Evolutionary conservation across 257 asterid genomes (phyloP).

Genomic region (Solanum acaule): DNA sequence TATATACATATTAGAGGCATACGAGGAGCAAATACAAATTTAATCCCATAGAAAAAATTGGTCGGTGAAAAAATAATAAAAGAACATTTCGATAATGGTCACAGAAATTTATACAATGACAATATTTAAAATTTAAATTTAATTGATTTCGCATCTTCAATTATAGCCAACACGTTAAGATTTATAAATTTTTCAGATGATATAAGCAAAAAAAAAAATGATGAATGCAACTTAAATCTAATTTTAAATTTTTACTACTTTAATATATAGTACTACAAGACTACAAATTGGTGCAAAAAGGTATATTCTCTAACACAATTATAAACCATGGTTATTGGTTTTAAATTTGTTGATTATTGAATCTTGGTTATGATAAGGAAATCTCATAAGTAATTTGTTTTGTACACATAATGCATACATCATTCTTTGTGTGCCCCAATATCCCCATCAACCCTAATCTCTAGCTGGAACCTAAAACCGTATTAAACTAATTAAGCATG

Average conservation of each 20-base stretch:
- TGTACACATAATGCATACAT: neutral
- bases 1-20: too few species aligned
- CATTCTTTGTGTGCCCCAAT: constrained; percentile 10
- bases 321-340: neutral
- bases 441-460: constrained; percentile 14
- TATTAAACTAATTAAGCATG: neutral
- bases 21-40: neutral
- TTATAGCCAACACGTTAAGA: neutral
- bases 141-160: neutral
- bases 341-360: neutral
- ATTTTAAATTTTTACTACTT: neutral
- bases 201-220: neutral
- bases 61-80: neutral
- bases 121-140: neutral
- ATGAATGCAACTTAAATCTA: neutral
- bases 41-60: neutral
- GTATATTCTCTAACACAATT: neutral
- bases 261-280: neutral
- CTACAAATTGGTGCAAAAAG: neutral
- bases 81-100: neutral
- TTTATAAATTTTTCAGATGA: neutral
- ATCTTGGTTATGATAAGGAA: neutral
- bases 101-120: neutral
- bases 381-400: neutral
- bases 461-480: neutral